Conservation (phyloP, 2,329 filamentous ascomycete genomes). For the Penicillium sp. region DNA sequence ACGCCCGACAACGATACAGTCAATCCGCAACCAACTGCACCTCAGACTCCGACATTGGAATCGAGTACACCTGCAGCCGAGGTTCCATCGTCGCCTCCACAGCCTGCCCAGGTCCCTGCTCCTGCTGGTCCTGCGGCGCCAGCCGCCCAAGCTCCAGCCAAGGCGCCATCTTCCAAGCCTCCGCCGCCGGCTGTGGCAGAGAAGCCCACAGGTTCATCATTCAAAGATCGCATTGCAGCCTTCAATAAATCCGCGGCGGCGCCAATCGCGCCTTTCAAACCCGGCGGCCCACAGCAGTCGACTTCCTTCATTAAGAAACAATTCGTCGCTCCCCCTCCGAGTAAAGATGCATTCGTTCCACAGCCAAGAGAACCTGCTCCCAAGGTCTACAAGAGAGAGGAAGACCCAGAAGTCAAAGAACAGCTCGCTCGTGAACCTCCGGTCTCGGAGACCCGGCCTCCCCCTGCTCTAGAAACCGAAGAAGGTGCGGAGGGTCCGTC, state of each 20-base stretch:
- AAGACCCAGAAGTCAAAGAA: conserved; percentile 61
- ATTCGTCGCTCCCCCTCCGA: conserved; percentile 91
- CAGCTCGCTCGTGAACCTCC: conserved; percentile 34
- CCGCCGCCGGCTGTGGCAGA: conserved; percentile 65
- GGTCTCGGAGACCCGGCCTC: conserved; percentile 32
- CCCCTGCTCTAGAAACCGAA: conserved; percentile 47
- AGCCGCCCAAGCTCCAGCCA: conserved; percentile 36
- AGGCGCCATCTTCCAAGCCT: conserved; percentile 50
- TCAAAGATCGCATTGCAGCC: conserved; percentile 92
- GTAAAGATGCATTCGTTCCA: conserved; percentile 84
- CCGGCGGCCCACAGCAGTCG: conserved; percentile 58
- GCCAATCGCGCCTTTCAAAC: conserved; percentile 87
- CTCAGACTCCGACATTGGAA: conserved; percentile 23
- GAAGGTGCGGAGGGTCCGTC: conserved; percentile 70
- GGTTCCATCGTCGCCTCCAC: conserved; percentile 26
- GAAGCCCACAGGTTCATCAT: conserved; percentile 73
- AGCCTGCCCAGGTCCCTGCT: conserved; percentile 23
- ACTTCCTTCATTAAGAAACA: conserved; percentile 89
- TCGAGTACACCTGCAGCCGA: conserved; percentile 28
- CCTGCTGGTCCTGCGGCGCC: conserved; percentile 30
- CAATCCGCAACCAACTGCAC: conserved; percentile 15
- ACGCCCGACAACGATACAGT: conserved; percentile 26
- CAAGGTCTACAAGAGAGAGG: conserved; percentile 80
- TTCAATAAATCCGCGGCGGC: conserved; percentile 89
- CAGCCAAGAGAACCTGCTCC: conserved; percentile 67